Conservation (phyloP, 768 basidiomycete species). For the Royoungia palumana region DNA sequence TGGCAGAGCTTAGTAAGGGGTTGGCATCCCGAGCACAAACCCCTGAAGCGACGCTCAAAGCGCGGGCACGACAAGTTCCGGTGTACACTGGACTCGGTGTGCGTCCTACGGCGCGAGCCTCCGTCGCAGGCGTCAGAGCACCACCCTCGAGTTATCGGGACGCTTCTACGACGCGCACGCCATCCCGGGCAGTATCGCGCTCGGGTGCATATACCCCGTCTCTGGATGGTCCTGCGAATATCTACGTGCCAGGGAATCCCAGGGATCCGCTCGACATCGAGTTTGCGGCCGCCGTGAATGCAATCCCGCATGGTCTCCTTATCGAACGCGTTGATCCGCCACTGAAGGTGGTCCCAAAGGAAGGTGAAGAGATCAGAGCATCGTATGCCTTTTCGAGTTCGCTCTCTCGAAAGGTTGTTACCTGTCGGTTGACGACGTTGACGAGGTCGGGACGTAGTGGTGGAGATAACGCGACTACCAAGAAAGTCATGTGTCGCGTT, state of each 20-base stretch:
- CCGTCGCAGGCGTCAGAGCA: constrained; percentile 38
- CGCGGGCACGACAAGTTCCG: constrained; percentile 58
- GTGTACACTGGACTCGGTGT: constrained; percentile 44
- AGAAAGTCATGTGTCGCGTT: constrained; percentile 91
- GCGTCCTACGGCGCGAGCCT: constrained; percentile 40
- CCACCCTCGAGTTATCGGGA: constrained; percentile 81
- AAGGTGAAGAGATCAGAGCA: constrained; percentile 77
- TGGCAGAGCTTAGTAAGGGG: constrained; percentile 33
- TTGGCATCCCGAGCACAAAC: constrained; percentile 58
- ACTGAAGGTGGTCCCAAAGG: constrained; percentile 57
- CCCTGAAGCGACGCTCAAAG: constrained; percentile 59
- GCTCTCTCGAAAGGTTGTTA: constrained; percentile 70
- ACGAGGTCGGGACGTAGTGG: constrained; percentile 51
- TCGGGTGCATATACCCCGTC: constrained; percentile 61
- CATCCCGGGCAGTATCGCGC: constrained; percentile 67
- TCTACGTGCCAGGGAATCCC: constrained; percentile 62
- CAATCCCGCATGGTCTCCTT: constrained; percentile 70
- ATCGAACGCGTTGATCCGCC: constrained; percentile 82
- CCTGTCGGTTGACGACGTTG: constrained; percentile 76
- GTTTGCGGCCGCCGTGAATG: constrained; percentile 72
- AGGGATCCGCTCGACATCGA: constrained; percentile 83
- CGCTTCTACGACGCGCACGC: constrained; percentile 47
- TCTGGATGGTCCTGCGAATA: constrained; percentile 50
- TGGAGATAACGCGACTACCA: constrained; percentile 44
- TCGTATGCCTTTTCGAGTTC: constrained; percentile 79